Base-by-base conservation (phyloP, 768 basidiomycete genomes). In the Melanogaster broomeanus region DNA sequence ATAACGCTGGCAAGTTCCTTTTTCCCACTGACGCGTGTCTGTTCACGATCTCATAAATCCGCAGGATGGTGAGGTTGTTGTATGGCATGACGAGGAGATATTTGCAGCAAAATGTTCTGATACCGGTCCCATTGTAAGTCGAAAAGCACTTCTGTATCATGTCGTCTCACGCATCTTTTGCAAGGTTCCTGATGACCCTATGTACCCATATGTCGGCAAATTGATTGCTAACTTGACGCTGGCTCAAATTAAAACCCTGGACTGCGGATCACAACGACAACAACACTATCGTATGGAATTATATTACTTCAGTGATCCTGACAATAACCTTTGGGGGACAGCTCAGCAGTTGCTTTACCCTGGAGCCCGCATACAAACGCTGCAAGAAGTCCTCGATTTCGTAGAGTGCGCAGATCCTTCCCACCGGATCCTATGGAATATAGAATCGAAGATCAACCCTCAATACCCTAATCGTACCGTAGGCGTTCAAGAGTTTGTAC, bases 11-110 rank as follows among this genome's bases (percentile, higher is more conserved):
- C 83, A 47, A 58, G 66, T 59, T 24, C 13, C 33, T 37, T 24
- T 42, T 44, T 38, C 22, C 19, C 31, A 22, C 22, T 43, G 19
- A 12, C 7, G 2, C n/a, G 7, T 34, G 16, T 19, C 12, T 40
- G 35, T 30, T 28, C 6, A 35, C 43, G 30, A 47, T 25, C 53
- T 61, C 42, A 49, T 57, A 57, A 19, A 31, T 18, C 18, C 18
- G 51, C 34, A 89, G 87, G 90, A 93, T 63, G 88, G 86, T 12
- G 77, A 78, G 42, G 83, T 87, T 15, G 75, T 93, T 37, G 87
- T 92, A 13, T 91, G 87, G 86, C 90, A 93, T 59, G 90, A 93
- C 67, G 82, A 84, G 66, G 70, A 72, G 38, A 86, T 93, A 53
- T 64, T 69, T 3, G 57, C 79, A 4, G 74, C 73, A 30, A 93